Conservation (phyloP, 2,329 filamentous ascomycete species). For the Herpotrichia juniperi region DNA sequence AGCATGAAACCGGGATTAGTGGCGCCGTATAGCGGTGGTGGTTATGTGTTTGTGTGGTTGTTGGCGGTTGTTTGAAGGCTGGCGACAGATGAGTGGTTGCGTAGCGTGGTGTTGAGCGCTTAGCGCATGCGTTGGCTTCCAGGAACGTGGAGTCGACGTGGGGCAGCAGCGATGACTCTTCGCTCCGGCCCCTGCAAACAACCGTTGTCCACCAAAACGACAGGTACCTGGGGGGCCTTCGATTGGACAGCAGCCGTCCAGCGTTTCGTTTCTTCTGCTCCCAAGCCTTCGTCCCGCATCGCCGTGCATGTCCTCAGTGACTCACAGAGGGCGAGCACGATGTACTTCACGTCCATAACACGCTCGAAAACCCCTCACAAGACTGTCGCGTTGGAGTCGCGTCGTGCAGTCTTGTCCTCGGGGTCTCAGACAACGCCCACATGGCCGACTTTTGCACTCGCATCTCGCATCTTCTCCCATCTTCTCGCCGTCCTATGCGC, state of each 20-base stretch:
- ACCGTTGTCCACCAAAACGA: too few relatives aligned
- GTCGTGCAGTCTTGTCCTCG: constrained; percentile 30
- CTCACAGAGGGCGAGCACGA: constrained; percentile 40
- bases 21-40: constrained; percentile 26
- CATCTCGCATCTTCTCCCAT: constrained; percentile 16
- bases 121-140: constrained; percentile 33
- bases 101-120: constrained; percentile 33
- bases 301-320: constrained; percentile 27
- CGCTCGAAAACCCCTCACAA: constrained; percentile 32
- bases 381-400: constrained; percentile 36
- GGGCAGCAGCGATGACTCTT: too few relatives aligned
- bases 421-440: constrained; percentile 40
- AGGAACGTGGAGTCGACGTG: background rate
- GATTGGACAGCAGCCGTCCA: constrained; percentile 32
- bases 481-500: background rate
- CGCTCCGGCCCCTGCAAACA: too few relatives aligned
- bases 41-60: constrained; percentile 12
- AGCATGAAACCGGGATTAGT: constrained; percentile 41
- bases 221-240: too few relatives aligned
- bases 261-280: constrained; percentile 38
- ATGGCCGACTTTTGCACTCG: constrained; percentile 15
- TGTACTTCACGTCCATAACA: constrained; percentile 46
- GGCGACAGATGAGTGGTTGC: constrained; percentile 35
- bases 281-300: background rate
- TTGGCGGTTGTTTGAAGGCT: constrained; percentile 40